Evolutionary conservation across 257 asterid species (phyloP), one percentile per base, ranked within the genome.

Genomic region (Nicotiana knightiana): DNA sequence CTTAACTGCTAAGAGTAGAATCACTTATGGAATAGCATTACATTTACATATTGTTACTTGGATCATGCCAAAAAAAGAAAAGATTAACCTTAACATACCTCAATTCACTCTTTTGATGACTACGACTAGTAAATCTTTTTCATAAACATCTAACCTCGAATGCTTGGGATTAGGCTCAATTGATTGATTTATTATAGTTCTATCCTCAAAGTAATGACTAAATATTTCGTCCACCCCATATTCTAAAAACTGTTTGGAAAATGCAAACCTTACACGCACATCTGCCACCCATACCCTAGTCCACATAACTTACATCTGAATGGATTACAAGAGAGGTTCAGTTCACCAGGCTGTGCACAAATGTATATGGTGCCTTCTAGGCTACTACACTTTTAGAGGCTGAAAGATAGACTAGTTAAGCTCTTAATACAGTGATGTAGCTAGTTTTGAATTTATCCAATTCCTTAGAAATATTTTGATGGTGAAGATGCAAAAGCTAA

Each of bases 401-500:
- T 48, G 79, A 46, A 48, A 71, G 37, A 39, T 10, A 70, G 58
- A 71, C 0, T 73, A 48, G 43, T 48, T 48, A 73, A 37, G 26
- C 57, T 70, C 54, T 24, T 48, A 48, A 73, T 6, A 48, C 61
- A 73, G 39, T 12, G 43, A 73, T 13, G 24, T 24, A 15, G 78
- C 21, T 58, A 70, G 79, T 48, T 48, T 71, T 48, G 39, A 73
- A 48, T 24, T 71, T 26, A 24, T 46, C 39, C 15, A 73, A 48
- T 24, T 48, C 39, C 39, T 24, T 26, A 33, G 43, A 73, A 48
- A 26, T 48, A 48, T 24, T 24, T 48, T 26, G 79, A 73, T 48
- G 37, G 79, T 46, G 43, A 24, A 13, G 79, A 73, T 26, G 61
- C 62, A 73, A 48, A 73, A 73, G 62, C 62, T 73, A 73, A 73